Base-by-base conservation (phyloP, 495 filamentous ascomycete species). In the Daldinia loculata region DNA sequence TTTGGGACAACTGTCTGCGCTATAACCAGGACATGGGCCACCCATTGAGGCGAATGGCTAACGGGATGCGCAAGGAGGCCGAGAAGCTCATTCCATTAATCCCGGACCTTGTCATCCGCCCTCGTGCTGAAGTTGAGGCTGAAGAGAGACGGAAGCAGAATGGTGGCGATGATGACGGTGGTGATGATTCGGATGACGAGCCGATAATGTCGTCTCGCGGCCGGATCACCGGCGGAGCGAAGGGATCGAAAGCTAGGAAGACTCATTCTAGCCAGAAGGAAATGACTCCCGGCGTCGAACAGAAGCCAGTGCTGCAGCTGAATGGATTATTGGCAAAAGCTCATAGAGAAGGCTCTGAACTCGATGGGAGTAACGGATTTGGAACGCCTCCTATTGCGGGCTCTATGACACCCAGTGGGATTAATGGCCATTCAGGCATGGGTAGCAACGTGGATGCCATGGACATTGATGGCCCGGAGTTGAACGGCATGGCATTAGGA, bases 191-290 rank as follows among this genome's bases (percentile, higher is more conserved):
- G 74, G 96, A 98, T 69, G 95, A 99, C 77, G 96, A 98, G 79
- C 95, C 96, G 24, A 97, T 98, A 78, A 97, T 97, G 92, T 95
- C 95, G 43, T 96, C 95, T 56, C 88, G 96, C 64, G 96, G 95
- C 57, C 90, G 96, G 30, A 97, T 93, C 75, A 93, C 94, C 15
- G 93, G 93, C 27, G 89, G 90, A 17, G 90, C 86, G 38, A 88
- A 90, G 3, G 90, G 89, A 68, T 91, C 89, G 71, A 93, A 92
- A 62, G 89, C 92, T 1, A 90, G 93, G 73, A 99, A 97, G 75
- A 85, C 89, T 19, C 90, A 87, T 29, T 84, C 89, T 24, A 87
- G 89, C 51, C 89, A 92, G 60, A 92, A 93, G 78, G 95, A 98
- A 77, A 89, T 87, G 27, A 93, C 94, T 6, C 89, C 93, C 39